Conservation (phyloP, 2,329 filamentous ascomycete species). For the Microsporum audouinii region DNA sequence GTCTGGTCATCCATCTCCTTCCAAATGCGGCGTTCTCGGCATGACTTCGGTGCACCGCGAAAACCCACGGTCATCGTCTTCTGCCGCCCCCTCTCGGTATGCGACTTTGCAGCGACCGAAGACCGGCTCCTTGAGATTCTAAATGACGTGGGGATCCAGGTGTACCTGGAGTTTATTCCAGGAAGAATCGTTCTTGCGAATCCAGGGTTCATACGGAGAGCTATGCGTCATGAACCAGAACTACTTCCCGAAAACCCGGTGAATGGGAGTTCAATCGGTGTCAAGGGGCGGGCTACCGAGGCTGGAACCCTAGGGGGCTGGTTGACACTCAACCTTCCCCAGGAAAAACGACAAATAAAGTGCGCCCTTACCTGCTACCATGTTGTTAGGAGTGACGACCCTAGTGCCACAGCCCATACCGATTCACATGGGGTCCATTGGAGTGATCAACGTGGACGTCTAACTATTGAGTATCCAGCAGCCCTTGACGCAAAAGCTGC, state of each 20-base stretch:
- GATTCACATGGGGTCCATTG: slow-evolving; percentile 2
- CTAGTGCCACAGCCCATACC: not conserved
- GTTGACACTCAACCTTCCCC: slow-evolving; percentile 4
- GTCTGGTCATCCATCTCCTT: not conserved
- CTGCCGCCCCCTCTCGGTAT: not conserved
- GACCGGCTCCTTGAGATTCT: not conserved
- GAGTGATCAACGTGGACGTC: not conserved
- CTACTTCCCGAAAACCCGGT: not conserved
- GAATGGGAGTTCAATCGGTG: slow-evolving; percentile 7
- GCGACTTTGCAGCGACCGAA: not conserved
- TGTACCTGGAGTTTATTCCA: slow-evolving; percentile 2
- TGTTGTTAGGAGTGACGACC: not conserved
- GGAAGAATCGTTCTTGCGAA: not conserved
- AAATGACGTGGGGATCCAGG: not conserved
- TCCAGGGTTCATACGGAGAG: not conserved
- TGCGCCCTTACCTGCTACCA: slow-evolving; percentile 8
- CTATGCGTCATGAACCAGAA: not conserved
- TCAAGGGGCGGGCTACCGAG: not conserved
- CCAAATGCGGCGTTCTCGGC: not conserved
- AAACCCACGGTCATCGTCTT: slow-evolving; percentile 3
- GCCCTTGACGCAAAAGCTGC: not conserved
- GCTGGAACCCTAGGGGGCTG: slow-evolving; percentile 9
- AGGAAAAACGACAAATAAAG: not conserved
- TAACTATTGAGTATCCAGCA: slow-evolving; percentile 3
- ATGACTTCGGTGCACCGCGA: not conserved